Percentiles rank a stretch among this genome's conserved stretches.
Evolutionary conservation across 106 monocot species (phyloP).

Genomic region (Dioscorea alata): DNA sequence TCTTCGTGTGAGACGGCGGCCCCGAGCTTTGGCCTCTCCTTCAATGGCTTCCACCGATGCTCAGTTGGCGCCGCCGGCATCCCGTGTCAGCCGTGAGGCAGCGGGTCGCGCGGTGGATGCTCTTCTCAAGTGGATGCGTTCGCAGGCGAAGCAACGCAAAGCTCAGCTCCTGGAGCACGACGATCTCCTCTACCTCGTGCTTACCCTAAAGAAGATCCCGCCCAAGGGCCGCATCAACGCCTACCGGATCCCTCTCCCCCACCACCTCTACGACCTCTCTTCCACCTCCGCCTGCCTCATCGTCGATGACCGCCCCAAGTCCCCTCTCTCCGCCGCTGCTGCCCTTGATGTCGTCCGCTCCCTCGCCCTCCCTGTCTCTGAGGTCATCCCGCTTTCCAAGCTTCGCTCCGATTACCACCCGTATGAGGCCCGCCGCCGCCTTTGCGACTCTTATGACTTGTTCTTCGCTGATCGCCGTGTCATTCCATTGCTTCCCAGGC

Average conservation of each 20-base stretch:
- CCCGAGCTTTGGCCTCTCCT: background rate
- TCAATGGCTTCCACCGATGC: background rate
- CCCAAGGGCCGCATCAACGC: constrained; percentile 25
- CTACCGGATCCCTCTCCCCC: constrained; percentile 42
- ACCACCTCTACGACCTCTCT: constrained; percentile 24
- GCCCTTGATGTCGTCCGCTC: constrained; percentile 6
- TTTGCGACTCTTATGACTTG: constrained; percentile 31
- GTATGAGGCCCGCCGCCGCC: constrained; percentile 28
- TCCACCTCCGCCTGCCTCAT: constrained; percentile 35
- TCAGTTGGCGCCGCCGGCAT: background rate
- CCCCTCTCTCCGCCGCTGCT: constrained; percentile 11
- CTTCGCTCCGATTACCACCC: constrained; percentile 34
- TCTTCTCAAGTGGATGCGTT: constrained; percentile 25
- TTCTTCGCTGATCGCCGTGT: constrained; percentile 45
- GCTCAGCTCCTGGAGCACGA: constrained; percentile 34
- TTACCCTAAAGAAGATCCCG: constrained; percentile 40
- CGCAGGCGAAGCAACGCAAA: constrained; percentile 6
- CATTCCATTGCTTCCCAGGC: constrained; percentile 26
- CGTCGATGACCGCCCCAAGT: constrained; percentile 25
- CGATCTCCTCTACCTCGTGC: constrained; percentile 27
- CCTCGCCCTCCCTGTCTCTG: constrained; percentile 19
- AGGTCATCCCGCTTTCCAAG: constrained; percentile 29
- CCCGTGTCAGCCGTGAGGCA: constrained; percentile 7
- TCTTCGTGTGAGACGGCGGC: no score
- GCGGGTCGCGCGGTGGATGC: constrained; percentile 16